These are phyloP conservation scores for Nitzschia inconspicua DNA, from an alignment of 108 stramenopile genomes.

Conservation along the genomic window DNA sequence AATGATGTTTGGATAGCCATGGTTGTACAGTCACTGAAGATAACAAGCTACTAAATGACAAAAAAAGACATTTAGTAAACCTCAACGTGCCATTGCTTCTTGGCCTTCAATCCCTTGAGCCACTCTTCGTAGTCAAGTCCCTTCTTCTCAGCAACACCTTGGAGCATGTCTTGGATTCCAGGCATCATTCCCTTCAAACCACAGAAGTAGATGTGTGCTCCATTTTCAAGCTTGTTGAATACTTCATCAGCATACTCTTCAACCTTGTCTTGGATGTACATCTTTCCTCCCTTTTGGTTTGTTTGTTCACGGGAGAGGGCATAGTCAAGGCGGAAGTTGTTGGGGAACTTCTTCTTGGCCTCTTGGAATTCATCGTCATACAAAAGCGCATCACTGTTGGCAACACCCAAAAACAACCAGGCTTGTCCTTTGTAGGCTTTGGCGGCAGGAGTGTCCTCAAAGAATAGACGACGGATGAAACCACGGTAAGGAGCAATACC, in stretches of 20 bases:
- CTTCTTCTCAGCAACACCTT: constrained; percentile 80
- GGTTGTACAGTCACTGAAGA: too few species aligned
- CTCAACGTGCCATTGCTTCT: constrained; percentile 91
- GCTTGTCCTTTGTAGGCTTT: constrained; percentile 91
- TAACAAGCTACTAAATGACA: too few species aligned
- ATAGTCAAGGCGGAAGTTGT: constrained; percentile 95
- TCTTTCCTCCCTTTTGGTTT: constrained; percentile 94
- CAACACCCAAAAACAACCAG: constrained; percentile 97
- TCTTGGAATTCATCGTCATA: constrained; percentile 96
- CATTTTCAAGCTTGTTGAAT: constrained; percentile 82
- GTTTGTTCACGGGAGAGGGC: constrained; percentile 94
- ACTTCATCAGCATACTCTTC: constrained; percentile 97
- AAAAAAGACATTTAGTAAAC: constrained; percentile 73
- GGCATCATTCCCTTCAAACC: constrained; percentile 99
- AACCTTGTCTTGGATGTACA: constrained; percentile 99
- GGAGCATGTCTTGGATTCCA: constrained; percentile 93
- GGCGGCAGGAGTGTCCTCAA: constrained; percentile 89
- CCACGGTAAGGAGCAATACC: constrained; percentile 97
- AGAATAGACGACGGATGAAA: constrained; percentile 95
- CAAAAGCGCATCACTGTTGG: constrained; percentile 90
- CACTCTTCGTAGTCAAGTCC: constrained; percentile 82
- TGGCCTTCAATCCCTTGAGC: constrained; percentile 85
- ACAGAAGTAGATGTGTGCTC: constrained; percentile 98
- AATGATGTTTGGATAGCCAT: too few species aligned
- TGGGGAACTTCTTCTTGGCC: constrained; percentile 76